These are phyloP conservation scores for Coemansia biformis DNA, from an alignment of 192 early-diverging fungal genomes.

Conservation along the genomic window DNA sequence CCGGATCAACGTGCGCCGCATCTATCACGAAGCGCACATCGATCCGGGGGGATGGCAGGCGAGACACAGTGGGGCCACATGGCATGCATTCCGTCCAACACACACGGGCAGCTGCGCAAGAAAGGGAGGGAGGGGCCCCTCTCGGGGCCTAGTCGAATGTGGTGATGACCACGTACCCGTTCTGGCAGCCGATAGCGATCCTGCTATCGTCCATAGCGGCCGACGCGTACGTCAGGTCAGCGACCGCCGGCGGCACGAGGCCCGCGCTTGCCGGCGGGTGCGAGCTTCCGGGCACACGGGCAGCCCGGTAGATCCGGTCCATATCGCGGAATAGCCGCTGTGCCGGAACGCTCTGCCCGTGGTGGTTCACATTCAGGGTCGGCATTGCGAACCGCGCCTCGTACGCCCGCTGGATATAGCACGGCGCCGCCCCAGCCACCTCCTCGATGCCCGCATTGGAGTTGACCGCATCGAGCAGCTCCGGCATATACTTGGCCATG, in stretches of 20 bases:
- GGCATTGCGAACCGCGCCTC: slow-evolving; percentile 24
- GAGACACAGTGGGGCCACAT: too few relatives aligned
- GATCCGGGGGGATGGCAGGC: too few relatives aligned
- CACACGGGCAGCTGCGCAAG: too few relatives aligned
- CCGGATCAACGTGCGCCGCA: too few relatives aligned
- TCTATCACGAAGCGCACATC: too few relatives aligned
- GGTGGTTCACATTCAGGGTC: slow-evolving; percentile 25
- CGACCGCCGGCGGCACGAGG: slow-evolving; percentile 10
- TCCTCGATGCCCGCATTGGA: slow-evolving; percentile 1
- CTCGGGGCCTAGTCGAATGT: slow-evolving; percentile 22
- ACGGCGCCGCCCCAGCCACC: slow-evolving; percentile 18
- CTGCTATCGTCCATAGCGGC: slow-evolving; percentile 36
- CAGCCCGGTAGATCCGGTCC: slow-evolving; percentile 10
- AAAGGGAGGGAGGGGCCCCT: not conserved
- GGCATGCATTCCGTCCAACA: too few relatives aligned
- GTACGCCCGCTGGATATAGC: slow-evolving; percentile 31
- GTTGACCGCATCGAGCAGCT: slow-evolving; percentile 22
- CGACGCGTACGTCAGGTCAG: slow-evolving; percentile 3
- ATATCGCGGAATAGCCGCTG: slow-evolving; percentile 22
- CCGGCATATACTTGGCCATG: slow-evolving; percentile 21
- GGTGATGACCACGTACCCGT: slow-evolving; percentile 39
- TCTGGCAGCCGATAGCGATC: slow-evolving; percentile 33
- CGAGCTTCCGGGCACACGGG: not conserved
- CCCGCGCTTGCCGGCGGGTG: not conserved
- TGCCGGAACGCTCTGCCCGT: slow-evolving; percentile 16